Conservation (phyloP, 2,329 filamentous ascomycete species). For the Ophiosphaerella herpotricha region DNA sequence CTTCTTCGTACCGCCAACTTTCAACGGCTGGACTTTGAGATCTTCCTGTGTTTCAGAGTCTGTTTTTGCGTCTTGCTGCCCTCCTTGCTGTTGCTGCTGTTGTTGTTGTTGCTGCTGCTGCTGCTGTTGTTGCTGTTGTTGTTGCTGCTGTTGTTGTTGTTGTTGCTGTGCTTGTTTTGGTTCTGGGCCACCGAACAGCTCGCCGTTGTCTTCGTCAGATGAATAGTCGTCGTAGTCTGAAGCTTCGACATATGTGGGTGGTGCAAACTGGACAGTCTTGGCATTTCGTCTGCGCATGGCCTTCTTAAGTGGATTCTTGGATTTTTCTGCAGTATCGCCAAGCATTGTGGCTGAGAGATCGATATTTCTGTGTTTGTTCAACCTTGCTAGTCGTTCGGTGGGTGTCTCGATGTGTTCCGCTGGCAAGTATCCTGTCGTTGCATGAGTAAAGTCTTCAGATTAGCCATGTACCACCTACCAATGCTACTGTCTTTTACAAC, state of each 20-base stretch:
- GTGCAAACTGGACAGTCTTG: conserved; percentile 84
- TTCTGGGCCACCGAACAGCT: conserved; percentile 43
- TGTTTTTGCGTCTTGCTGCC: conserved; percentile 13
- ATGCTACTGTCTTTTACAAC: conserved; percentile 98
- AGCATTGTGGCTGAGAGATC: conserved; percentile 78
- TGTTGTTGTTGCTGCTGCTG: background rate
- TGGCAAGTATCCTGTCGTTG: conserved; percentile 83
- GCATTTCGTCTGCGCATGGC: conserved; percentile 80
- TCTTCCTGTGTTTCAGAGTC: conserved; percentile 51
- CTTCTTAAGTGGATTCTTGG: conserved; percentile 80
- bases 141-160: conserved; percentile 1
- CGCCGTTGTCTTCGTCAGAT: conserved; percentile 69
- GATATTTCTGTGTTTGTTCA: conserved; percentile 98
- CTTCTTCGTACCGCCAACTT: conserved; percentile 40
- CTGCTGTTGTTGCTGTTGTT: conserved; percentile 12
- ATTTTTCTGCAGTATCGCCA: conserved; percentile 75
- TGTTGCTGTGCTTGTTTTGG: conserved; percentile 32
- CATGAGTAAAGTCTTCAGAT: conserved; percentile 1
- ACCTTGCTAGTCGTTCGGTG: conserved; percentile 85
- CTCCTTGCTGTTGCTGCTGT: conserved; percentile 15
- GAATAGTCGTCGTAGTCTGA: conserved; percentile 88
- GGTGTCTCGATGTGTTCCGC: conserved; percentile 99
- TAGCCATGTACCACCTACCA: conserved; percentile 52
- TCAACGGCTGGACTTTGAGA: conserved; percentile 45
- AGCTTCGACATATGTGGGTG: conserved; percentile 86